Conservation (phyloP, 208 protist species). For the Sergeia podlipaevii region DNA sequence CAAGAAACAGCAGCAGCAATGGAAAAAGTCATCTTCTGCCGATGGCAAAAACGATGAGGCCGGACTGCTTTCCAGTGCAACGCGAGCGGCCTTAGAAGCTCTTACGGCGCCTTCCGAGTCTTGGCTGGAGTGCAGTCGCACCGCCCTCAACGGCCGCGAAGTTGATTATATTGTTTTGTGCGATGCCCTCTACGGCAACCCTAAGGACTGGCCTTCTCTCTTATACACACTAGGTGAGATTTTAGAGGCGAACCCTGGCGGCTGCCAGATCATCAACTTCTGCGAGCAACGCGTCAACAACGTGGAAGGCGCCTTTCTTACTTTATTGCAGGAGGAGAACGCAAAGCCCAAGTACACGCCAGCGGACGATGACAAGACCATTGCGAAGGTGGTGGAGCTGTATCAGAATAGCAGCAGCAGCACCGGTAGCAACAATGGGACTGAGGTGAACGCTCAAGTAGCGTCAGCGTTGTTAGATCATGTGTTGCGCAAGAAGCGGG, state of each 20-base stretch:
- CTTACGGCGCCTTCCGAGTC: constrained; percentile 29
- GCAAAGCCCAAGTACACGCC: background rate
- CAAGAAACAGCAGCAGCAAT: constrained; percentile 32
- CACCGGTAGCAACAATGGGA: background rate
- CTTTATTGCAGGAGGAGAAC: constrained; percentile 60
- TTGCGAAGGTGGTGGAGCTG: too few relatives aligned
- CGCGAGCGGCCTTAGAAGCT: background rate
- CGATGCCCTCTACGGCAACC: constrained; percentile 89
- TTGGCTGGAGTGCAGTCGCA: constrained; percentile 20
- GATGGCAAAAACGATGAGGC: background rate
- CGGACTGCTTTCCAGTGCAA: background rate
- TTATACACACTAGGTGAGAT: constrained; percentile 84
- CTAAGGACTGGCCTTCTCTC: constrained; percentile 74
- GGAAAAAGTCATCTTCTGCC: background rate
- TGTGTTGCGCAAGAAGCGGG: constrained; percentile 33
- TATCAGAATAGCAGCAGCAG: too few relatives aligned
- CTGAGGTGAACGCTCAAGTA: background rate
- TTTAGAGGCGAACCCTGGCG: constrained; percentile 36
- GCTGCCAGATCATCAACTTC: constrained; percentile 79
- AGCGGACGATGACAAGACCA: background rate
- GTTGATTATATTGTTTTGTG: constrained; percentile 74
- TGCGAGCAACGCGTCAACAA: constrained; percentile 87
- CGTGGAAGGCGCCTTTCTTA: constrained; percentile 73
- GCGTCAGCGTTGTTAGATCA: background rate
- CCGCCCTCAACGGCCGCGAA: background rate